phyloP scores from a whole-genome alignment of 176 grass and related monocot species.

The Paspalum vaginatum region DNA sequence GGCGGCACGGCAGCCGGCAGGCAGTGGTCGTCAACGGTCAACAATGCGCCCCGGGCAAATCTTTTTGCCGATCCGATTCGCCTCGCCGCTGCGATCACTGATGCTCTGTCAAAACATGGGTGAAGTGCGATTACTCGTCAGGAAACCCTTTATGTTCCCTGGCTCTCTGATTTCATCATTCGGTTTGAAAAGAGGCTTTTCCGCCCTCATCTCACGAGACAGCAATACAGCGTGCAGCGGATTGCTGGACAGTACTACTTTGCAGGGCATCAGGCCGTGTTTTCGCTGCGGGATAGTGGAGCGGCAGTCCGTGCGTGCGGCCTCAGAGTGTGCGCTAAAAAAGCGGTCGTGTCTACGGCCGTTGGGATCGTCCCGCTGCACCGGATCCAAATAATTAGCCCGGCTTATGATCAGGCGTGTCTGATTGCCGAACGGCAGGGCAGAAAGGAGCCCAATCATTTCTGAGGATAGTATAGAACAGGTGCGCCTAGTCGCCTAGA shows the following conservation, averaged over 20 bases:
- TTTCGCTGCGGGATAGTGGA: background rate
- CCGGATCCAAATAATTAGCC: slow-evolving; percentile 17
- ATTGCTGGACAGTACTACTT: background rate
- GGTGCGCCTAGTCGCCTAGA: slow-evolving; percentile 29
- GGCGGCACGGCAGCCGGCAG: too few relatives aligned
- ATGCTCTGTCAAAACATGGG: background rate
- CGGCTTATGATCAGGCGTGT: background rate
- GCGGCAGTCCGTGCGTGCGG: background rate
- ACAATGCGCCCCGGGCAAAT: slow-evolving; percentile 15
- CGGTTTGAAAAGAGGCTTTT: background rate
- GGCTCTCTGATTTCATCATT: background rate
- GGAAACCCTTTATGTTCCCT: background rate
- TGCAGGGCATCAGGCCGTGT: background rate
- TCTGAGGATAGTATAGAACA: background rate
- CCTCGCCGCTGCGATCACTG: background rate
- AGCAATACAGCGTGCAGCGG: background rate
- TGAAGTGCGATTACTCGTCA: background rate
- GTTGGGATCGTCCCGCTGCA: background rate
- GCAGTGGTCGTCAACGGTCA: slow-evolving; percentile 27
- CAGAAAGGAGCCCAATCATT: slow-evolving; percentile 8
- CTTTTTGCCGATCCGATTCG: background rate
- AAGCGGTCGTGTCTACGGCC: background rate
- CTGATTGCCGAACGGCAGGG: background rate
- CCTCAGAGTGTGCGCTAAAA: background rate
- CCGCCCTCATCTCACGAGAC: background rate